Percentiles rank a stretch among this genome's conserved stretches.
These are phyloP conservation scores for Picochlorum sp. DNA, from an alignment of 139 green algal species.

Conservation along the genomic window DNA sequence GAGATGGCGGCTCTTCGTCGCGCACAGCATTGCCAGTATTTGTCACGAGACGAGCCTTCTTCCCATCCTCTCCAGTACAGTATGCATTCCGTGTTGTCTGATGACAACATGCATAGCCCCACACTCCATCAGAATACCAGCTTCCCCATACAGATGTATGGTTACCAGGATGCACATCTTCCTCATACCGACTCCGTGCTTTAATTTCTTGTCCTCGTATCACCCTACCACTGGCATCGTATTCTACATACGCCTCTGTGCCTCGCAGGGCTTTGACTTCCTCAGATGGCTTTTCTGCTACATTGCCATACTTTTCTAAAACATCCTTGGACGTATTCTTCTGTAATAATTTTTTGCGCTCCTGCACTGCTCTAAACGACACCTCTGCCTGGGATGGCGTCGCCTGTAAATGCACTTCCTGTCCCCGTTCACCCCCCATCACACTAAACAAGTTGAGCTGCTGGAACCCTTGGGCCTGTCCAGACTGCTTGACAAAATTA, in stretches of 20 bases:
- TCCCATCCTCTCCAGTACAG: slow-evolving; percentile 66
- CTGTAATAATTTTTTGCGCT: slow-evolving; percentile 79
- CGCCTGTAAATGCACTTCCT: slow-evolving; percentile 76
- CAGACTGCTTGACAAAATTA: slow-evolving; percentile 82
- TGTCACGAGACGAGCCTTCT: slow-evolving; percentile 13
- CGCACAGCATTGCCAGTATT: slow-evolving; percentile 50
- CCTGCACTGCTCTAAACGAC: slow-evolving; percentile 80
- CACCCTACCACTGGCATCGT: slow-evolving; percentile 68
- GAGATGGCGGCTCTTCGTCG: slow-evolving; percentile 16
- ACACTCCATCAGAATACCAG: slow-evolving; percentile 81
- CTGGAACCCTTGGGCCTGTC: slow-evolving; percentile 59
- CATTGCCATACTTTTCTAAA: slow-evolving; percentile 81
- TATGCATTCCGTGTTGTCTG: slow-evolving; percentile 80
- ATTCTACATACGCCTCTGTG: slow-evolving; percentile 94
- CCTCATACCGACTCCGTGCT: slow-evolving; percentile 73
- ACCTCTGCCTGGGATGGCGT: slow-evolving; percentile 84
- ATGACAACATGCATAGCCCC: slow-evolving; percentile 95
- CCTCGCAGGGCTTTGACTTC: slow-evolving; percentile 45
- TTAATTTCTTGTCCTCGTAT: slow-evolving; percentile 56
- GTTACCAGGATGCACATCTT: slow-evolving; percentile 91
- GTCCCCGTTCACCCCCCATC: slow-evolving; percentile 69
- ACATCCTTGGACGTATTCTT: slow-evolving; percentile 55
- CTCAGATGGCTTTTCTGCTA: slow-evolving; percentile 21
- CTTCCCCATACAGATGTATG: slow-evolving; percentile 93
- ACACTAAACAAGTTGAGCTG: slow-evolving; percentile 78